Evolutionary conservation across 768 basidiomycete species (phyloP).

Genomic region (Cantharellus cinnabarinus): DNA sequence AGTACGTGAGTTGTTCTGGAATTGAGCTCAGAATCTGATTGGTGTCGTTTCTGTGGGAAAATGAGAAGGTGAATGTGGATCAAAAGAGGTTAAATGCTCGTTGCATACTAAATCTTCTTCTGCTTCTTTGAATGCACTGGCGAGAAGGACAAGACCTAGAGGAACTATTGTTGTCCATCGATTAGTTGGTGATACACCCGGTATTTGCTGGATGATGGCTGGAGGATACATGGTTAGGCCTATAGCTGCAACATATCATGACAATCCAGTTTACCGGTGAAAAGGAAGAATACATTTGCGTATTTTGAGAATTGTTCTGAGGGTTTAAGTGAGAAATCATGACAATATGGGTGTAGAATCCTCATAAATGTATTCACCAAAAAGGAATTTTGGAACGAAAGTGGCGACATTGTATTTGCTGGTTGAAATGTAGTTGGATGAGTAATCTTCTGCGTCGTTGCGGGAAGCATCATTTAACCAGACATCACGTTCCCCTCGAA

Average conservation of each 20-base stretch:
- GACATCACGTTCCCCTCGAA: conserved; percentile 57
- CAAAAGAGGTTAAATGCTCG: background rate
- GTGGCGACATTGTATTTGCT: conserved; percentile 83
- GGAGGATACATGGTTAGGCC: background rate
- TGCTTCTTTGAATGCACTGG: conserved; percentile 86
- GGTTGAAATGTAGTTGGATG: conserved; percentile 74
- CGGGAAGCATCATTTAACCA: conserved; percentile 56
- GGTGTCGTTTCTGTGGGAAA: conserved; percentile 56
- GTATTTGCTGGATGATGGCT: conserved; percentile 93
- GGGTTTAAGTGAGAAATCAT: background rate
- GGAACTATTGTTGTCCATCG: conserved; percentile 88
- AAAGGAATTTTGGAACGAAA: conserved; percentile 84
- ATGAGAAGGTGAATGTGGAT: background rate
- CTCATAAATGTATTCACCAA: conserved; percentile 32
- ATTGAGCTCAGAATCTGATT: conserved; percentile 84
- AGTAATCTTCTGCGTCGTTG: conserved; percentile 38
- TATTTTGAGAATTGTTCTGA: conserved; percentile 97
- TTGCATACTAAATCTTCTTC: conserved; percentile 76
- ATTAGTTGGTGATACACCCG: conserved; percentile 92
- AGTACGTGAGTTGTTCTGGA: conserved; percentile 63
- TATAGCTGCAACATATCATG: background rate
- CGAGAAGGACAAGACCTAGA: conserved; percentile 69
- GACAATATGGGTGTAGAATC: background rate
- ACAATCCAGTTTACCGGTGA: conserved; percentile 31
- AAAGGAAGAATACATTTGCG: conserved; percentile 95